Evolutionary conservation across 345 rosid species (phyloP).

Genomic region (Clarkia xantiana): DNA sequence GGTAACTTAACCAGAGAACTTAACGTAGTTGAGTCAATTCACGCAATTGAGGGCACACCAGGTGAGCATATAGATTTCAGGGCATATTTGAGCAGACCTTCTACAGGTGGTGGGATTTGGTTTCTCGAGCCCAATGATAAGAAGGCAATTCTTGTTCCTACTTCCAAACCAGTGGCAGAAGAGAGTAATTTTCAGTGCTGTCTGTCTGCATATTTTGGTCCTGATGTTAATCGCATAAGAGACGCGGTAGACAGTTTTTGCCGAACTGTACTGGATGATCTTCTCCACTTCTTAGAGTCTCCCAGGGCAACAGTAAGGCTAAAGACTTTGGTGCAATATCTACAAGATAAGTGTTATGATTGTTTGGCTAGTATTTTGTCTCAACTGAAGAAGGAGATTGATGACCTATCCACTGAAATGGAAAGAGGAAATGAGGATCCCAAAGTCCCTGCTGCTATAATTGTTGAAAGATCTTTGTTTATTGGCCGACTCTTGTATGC

Average conservation of each 20-base stretch:
- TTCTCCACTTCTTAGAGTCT: constrained; percentile 80
- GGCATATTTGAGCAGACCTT: constrained; percentile 68
- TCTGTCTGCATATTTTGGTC: constrained; percentile 78
- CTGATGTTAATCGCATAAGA: constrained; percentile 70
- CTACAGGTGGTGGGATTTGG: constrained; percentile 93
- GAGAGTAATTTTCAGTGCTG: constrained; percentile 66
- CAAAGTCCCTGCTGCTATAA: constrained; percentile 33
- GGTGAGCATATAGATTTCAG: constrained; percentile 55
- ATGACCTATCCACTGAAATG: constrained; percentile 37
- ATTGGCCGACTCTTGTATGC: constrained; percentile 89
- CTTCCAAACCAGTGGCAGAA: constrained; percentile 33
- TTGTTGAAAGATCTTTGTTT: constrained; percentile 80
- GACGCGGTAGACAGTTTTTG: constrained; percentile 77
- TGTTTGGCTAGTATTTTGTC: constrained; percentile 53
- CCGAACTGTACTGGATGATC: constrained; percentile 63
- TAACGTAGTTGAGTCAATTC: constrained; percentile 38
- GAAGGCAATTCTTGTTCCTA: constrained; percentile 33
- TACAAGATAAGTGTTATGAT: constrained; percentile 72
- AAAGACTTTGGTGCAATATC: constrained; percentile 59
- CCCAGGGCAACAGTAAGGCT: constrained; percentile 75
- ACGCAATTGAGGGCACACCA: constrained; percentile 23
- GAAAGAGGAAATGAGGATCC: constrained; percentile 25
- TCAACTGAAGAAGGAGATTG: constrained; percentile 58
- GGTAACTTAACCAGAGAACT: constrained; percentile 42
- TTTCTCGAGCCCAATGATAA: constrained; percentile 61